These are phyloP conservation scores for Furcasterigmium furcatum DNA, from an alignment of 2,329 filamentous ascomycete species.

Conservation along the genomic window DNA sequence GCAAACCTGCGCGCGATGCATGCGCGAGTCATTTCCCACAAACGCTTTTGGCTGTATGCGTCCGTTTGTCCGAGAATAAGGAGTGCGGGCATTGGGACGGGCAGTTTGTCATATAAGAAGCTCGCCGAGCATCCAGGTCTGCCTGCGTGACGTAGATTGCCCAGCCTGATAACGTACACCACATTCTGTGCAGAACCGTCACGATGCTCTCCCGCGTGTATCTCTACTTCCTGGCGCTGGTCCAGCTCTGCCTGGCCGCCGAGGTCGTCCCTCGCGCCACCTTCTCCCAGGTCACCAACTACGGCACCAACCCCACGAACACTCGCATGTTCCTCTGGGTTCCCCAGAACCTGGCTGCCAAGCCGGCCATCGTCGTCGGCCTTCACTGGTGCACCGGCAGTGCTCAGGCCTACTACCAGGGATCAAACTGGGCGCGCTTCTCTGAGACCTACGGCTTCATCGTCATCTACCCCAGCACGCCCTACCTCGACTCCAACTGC, in stretches of 20 bases:
- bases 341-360: conserved; percentile 31
- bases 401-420: conserved; percentile 46
- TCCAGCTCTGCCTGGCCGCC: conserved; percentile 2
- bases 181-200: too few species aligned
- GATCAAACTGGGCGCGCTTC: conserved; percentile 48
- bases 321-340: conserved; percentile 23
- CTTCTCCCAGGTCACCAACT: conserved; percentile 12
- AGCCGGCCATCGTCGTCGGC: conserved; percentile 49
- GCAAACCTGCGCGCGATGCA: too few species aligned
- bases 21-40: too few species aligned
- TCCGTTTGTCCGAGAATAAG: too few species aligned
- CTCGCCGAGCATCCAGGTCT: too few species aligned
- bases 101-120: too few species aligned
- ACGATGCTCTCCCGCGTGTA: not conserved
- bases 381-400: conserved; percentile 56
- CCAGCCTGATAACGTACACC: too few species aligned
- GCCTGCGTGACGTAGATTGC: too few species aligned
- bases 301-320: conserved; percentile 10
- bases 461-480: conserved; percentile 41
- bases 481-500: conserved; percentile 35
- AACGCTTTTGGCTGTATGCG: too few species aligned
- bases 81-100: too few species aligned
- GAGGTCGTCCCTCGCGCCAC: conserved; percentile 12
- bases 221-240: not conserved
- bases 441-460: conserved; percentile 56